phyloP scores from a whole-genome alignment of 352 stramenopile genomes.

The Phytopythium boreale region DNA sequence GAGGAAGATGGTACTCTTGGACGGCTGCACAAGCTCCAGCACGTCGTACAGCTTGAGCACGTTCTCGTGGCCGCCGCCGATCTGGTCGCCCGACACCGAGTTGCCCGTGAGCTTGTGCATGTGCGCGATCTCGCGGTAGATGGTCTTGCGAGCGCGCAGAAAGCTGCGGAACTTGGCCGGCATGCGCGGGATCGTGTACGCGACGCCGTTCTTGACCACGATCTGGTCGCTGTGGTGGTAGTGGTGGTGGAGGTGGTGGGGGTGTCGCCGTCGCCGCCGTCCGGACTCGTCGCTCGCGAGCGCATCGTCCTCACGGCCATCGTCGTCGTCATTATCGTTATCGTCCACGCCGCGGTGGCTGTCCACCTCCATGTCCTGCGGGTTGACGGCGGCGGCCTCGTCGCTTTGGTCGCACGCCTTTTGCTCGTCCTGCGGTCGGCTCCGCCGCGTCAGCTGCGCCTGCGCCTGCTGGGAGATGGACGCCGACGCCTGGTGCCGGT shows the following conservation, averaged over 20 bases:
- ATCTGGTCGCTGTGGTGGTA: not conserved
- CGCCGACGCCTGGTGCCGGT: not conserved
- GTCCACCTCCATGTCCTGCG: constrained; percentile 2
- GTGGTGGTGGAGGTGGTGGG: constrained; percentile 28
- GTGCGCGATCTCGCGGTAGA: constrained; percentile 95
- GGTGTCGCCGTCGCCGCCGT: constrained; percentile 31
- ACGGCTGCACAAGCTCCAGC: constrained; percentile 94
- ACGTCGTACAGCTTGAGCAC: constrained; percentile 96
- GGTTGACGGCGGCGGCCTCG: not conserved
- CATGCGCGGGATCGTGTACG: constrained; percentile 63
- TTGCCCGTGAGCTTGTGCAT: constrained; percentile 92
- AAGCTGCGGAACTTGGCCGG: constrained; percentile 94
- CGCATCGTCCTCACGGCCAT: not conserved
- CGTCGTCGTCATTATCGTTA: not conserved
- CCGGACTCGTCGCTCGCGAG: constrained; percentile 12
- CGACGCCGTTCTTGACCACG: constrained; percentile 5
- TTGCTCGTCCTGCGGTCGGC: constrained; percentile 5
- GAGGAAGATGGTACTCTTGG: constrained; percentile 93
- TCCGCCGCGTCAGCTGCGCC: not conserved
- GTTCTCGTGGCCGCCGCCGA: constrained; percentile 89
- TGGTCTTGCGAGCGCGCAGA: constrained; percentile 88
- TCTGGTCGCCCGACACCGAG: constrained; percentile 65
- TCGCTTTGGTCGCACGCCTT: constrained; percentile 7
- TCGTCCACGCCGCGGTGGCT: not conserved
- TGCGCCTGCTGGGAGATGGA: not conserved